Evolutionary conservation across 331 rosid species (phyloP).

Genomic region (Cydonia oblonga): DNA sequence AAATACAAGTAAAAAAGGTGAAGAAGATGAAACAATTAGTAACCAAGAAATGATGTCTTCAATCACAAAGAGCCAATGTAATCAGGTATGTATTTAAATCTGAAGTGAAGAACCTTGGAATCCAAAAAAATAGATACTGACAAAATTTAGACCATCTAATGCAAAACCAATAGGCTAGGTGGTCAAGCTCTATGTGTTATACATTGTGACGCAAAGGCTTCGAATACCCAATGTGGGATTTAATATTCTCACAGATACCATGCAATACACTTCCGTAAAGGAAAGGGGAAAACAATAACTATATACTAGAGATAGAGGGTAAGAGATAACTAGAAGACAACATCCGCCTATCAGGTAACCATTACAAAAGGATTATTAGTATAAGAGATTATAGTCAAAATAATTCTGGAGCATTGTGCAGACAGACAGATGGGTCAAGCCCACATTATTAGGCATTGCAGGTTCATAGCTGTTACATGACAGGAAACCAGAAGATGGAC

Average conservation of each 20-base stretch:
- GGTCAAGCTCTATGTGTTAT: neutral
- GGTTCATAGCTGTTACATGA: neutral
- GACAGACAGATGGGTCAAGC: neutral
- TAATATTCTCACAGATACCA: neutral
- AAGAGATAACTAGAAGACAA: neutral
- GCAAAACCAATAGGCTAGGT: neutral
- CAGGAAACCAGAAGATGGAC: slow-evolving; percentile 10
- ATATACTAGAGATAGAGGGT: neutral
- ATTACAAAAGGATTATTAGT: neutral
- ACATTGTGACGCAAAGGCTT: neutral
- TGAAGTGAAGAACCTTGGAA: too few relatives aligned
- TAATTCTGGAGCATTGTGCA: neutral
- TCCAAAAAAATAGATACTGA: neutral
- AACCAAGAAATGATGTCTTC: neutral
- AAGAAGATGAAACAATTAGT: neutral
- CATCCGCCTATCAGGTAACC: neutral
- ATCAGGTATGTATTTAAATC: too few relatives aligned
- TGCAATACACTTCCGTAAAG: neutral
- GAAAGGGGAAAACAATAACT: neutral
- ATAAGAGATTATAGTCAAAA: neutral
- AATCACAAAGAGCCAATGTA: neutral
- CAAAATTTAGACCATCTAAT: neutral
- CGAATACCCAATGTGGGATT: neutral
- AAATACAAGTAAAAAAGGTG: slow-evolving; percentile 1
- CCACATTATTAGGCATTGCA: neutral